Percentiles rank a stretch among this genome's conserved stretches.
Conservation (phyloP, 805 yeast genomes). For the Cyberlindnera xylosilytica region DNA sequence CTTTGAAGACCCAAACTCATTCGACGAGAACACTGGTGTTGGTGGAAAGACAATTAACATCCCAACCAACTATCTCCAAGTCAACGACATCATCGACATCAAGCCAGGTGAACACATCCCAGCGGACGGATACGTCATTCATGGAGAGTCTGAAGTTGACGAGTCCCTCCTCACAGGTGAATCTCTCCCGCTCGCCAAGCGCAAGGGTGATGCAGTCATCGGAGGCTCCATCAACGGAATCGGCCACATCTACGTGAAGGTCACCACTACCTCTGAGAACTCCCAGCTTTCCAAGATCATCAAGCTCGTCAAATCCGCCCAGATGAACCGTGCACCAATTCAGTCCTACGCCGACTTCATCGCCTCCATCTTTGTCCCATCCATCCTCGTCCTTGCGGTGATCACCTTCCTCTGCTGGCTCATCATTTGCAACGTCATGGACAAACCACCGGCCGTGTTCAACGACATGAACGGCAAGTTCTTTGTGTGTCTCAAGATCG, state of each 20-base stretch:
- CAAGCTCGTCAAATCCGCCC: slow-evolving; percentile 83
- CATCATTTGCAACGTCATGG: slow-evolving; percentile 34
- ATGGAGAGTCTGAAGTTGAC: slow-evolving; percentile 80
- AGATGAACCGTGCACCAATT: slow-evolving; percentile 82
- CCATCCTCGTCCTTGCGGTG: slow-evolving; percentile 57
- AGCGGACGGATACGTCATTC: slow-evolving; percentile 80
- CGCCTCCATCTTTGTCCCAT: slow-evolving; percentile 84
- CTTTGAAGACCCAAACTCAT: slow-evolving; percentile 38
- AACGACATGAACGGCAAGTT: slow-evolving; percentile 50
- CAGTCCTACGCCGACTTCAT: slow-evolving; percentile 84
- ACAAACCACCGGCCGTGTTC: slow-evolving; percentile 49
- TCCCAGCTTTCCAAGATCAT: slow-evolving; percentile 89
- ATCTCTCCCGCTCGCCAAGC: slow-evolving; percentile 68
- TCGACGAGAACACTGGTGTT: slow-evolving; percentile 18
- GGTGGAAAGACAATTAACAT: slow-evolving; percentile 41
- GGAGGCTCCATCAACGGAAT: slow-evolving; percentile 92
- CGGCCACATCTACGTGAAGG: slow-evolving; percentile 65
- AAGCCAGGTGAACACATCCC: slow-evolving; percentile 88
- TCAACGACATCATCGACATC: slow-evolving; percentile 70
- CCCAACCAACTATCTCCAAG: slow-evolving; percentile 75
- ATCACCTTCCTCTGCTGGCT: slow-evolving; percentile 68
- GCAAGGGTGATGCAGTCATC: slow-evolving; percentile 57
- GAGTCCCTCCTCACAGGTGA: slow-evolving; percentile 95
- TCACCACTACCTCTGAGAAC: slow-evolving; percentile 70
- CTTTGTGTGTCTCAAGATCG: slow-evolving; percentile 68